These are phyloP conservation scores for Penicillium sp. DNA, from an alignment of 2,329 filamentous ascomycete species.

Conservation along the genomic window DNA sequence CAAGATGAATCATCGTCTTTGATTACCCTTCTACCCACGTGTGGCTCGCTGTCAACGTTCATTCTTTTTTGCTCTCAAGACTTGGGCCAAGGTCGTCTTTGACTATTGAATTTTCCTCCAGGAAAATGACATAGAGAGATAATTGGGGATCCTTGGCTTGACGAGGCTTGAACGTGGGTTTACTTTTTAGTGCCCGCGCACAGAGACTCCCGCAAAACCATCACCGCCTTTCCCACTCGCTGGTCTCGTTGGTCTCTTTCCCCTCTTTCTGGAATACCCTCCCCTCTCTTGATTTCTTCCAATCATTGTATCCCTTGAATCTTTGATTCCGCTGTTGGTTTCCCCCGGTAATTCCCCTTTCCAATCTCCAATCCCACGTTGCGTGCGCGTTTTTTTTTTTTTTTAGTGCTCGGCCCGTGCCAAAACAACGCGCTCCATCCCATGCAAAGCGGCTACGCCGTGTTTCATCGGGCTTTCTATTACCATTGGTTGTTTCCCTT, in stretches of 20 bases:
- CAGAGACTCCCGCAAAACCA: conserved; percentile 1
- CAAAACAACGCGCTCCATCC: conserved; percentile 25
- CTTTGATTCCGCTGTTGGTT: background rate
- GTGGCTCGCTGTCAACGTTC: background rate
- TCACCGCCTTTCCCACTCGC: conserved; percentile 13
- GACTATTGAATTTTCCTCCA: background rate
- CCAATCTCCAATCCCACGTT: conserved; percentile 22
- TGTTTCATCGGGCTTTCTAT: conserved; percentile 5
- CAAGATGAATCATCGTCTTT: background rate
- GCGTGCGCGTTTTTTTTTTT: conserved; percentile 15
- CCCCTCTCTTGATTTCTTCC: conserved; percentile 17
- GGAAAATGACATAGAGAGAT: background rate
- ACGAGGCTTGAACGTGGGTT: conserved; percentile 7
- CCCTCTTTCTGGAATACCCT: conserved; percentile 4
- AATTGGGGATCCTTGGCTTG: background rate
- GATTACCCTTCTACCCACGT: background rate
- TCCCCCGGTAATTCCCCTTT: conserved; percentile 11
- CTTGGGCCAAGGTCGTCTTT: too few species aligned
- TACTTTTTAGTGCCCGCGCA: background rate
- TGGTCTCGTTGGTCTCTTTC: conserved; percentile 12
- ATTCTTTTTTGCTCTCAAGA: too few species aligned
- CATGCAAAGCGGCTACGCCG: conserved; percentile 11
- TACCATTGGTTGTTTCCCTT: conserved; percentile 14
- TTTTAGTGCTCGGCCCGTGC: conserved; percentile 10
- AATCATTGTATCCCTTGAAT: conserved; percentile 16